Evolutionary conservation across 768 basidiomycete species (phyloP).

Genomic region (Mycena crocata): DNA sequence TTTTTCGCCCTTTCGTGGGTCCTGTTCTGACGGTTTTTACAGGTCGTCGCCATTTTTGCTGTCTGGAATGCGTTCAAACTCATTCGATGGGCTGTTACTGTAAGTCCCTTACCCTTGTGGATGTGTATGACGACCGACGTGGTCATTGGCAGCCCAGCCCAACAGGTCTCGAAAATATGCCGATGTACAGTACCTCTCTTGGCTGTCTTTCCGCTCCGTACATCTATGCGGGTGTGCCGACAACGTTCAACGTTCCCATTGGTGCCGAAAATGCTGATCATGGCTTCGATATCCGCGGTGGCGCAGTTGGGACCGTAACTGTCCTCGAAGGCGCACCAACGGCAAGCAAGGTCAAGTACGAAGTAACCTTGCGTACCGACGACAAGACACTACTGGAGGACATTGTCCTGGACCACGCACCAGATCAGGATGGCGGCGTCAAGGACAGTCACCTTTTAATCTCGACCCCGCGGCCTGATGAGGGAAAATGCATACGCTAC

Average conservation of each 20-base stretch:
- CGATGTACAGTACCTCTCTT: conserved; percentile 63
- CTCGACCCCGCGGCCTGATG: conserved; percentile 46
- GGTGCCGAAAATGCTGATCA: conserved; percentile 52
- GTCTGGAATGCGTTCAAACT: conserved; percentile 58
- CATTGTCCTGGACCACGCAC: conserved; percentile 50
- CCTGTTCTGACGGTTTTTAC: neutral
- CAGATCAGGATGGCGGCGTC: conserved; percentile 44
- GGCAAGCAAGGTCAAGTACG: conserved; percentile 58
- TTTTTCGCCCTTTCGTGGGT: neutral
- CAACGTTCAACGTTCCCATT: conserved; percentile 53
- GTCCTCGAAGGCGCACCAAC: conserved; percentile 57
- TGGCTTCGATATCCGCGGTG: conserved; percentile 59
- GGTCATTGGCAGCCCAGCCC: conserved; percentile 52
- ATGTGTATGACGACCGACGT: neutral
- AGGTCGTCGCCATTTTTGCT: conserved; percentile 46
- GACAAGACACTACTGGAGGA: conserved; percentile 53
- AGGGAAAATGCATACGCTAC: conserved; percentile 61
- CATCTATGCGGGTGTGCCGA: conserved; percentile 55
- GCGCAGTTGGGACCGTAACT: conserved; percentile 62
- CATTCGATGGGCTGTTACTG: conserved; percentile 60
- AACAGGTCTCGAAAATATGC: conserved; percentile 68
- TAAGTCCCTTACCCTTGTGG: conserved; percentile 41
- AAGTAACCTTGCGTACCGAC: conserved; percentile 59
- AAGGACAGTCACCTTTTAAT: conserved; percentile 52
- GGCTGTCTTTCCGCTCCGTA: conserved; percentile 60